Evolutionary conservation across 1,284 basidiomycete species (phyloP).

Genomic region (Termitomyces sp.): DNA sequence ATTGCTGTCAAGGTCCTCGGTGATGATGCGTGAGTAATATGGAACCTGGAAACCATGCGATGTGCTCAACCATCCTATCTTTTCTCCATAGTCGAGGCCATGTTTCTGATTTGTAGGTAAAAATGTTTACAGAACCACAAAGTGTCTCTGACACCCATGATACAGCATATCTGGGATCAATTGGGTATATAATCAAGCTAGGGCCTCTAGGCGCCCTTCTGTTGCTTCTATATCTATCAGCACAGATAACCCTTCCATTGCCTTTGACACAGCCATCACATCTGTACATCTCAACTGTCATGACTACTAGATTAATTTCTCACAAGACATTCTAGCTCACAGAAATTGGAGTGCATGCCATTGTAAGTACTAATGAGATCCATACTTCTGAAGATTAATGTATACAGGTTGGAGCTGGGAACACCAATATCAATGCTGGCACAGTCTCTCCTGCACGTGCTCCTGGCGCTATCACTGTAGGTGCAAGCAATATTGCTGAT

Average conservation of each 20-base stretch:
- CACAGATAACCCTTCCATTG: background rate
- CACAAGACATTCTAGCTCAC: slow-evolving; percentile 9
- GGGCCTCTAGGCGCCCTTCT: slow-evolving; percentile 11
- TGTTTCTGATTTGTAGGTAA: slow-evolving; percentile 16
- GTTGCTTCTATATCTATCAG: slow-evolving; percentile 15
- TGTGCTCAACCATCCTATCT: background rate
- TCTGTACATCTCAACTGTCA: background rate
- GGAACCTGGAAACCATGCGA: too few species aligned
- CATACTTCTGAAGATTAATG: background rate
- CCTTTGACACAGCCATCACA: slow-evolving; percentile 18
- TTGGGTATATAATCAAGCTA: slow-evolving; percentile 10
- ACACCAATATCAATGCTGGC: slow-evolving; percentile 24
- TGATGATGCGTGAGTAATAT: slow-evolving; percentile 15
- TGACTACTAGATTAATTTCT: background rate
- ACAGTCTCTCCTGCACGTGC: slow-evolving; percentile 25
- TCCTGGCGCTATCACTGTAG: slow-evolving; percentile 59
- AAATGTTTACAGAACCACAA: background rate
- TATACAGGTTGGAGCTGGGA: slow-evolving; percentile 34
- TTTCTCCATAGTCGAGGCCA: slow-evolving; percentile 9
- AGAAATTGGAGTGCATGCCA: slow-evolving; percentile 27
- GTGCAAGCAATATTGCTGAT: slow-evolving; percentile 54
- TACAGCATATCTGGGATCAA: slow-evolving; percentile 19
- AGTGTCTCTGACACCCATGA: background rate
- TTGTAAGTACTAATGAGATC: background rate
- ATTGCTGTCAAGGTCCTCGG: slow-evolving; percentile 22